Base-by-base conservation (phyloP, 73 alveolate genomes). In the Paramecium primaurelia region DNA sequence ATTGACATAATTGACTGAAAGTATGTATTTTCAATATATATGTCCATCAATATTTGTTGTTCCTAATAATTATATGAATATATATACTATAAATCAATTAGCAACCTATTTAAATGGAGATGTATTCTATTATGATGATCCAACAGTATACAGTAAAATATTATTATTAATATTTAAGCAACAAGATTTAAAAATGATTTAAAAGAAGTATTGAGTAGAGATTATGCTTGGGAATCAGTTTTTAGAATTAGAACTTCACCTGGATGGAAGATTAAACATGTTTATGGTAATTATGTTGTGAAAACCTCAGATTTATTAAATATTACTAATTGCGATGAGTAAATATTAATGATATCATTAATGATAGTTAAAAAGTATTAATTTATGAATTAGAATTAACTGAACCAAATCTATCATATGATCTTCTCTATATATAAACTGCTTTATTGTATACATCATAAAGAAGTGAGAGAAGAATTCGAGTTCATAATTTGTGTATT, bases 381-480 rank as follows among this genome's bases (percentile, higher is more conserved):
- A 11, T 71, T 45, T 89, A 89, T 89, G 94, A 89, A 89, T 71
- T 89, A 20, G 94, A 89, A 47, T 32, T 89, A 45, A 49, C 88
- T 8, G 88, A 85, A 20, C 86, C 95, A 0, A 90, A 49, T 89
- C 59, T 84, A 28, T 49, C 87, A 71, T 94, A 92, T 64, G 93
- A 95, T 75, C 94, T 88, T 92, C 45, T 98, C 4, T 97, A 95
- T 73, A 92, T 98, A 11, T 96, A 98, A 93, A 86, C 98, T 51
- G 99, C 99, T 47, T 68, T 98, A 77, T 89, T 98, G 32, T 98
- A 96, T 92, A 95, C 99, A 3, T 88, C 96, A 37, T 94, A 98
- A 11, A 98, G 97, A 77, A 99, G 99, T 22, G 97, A 93, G 54
- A 95, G 99, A 95, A 95, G 98, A 88, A 96, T 98, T 28, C 88